Evolutionary conservation across 768 basidiomycete genomes (phyloP), one percentile per base, ranked within the genome.

Genomic region (Vishniacozyma victoriae): DNA sequence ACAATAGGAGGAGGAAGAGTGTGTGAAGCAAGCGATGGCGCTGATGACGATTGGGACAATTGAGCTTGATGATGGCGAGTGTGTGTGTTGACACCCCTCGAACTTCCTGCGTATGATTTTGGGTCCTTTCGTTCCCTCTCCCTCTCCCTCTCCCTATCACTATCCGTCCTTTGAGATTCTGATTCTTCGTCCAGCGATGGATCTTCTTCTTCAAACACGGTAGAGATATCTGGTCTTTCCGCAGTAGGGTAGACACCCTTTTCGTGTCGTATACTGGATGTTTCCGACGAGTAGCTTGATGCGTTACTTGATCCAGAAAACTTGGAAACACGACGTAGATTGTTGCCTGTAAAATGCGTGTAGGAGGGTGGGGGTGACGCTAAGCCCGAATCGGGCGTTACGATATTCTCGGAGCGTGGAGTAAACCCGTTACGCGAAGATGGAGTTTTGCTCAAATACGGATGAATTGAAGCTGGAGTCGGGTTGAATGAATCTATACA

Each of bases 131-230:
- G 31, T 11, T n/a, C n/a, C 31, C 31, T 33, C 31, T 33, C 9
- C n/a, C 31, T 33, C 31, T n/a, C 9, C 11, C n/a, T 11, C 31
- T 11, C 31, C 31, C n/a, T n/a, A n/a, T n/a, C n/a, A n/a, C n/a
- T n/a, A n/a, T n/a, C n/a, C n/a, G n/a, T n/a, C n/a, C n/a, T n/a
- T n/a, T n/a, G n/a, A n/a, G n/a, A n/a, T n/a, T n/a, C n/a, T n/a
- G n/a, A n/a, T n/a, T n/a, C n/a, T 12, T 49, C 29, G 29, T 49
- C 33, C 36, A 41, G 5, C n/a, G 22, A 5, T 19, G 18, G 14
- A 35, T 29, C 22, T 46, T 59, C 60, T 42, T 67, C 64, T 36
- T 67, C 64, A 39, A 60, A 62, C 12, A 67, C 64, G 5, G 64
- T 67, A 3, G 64, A 62, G 35, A 67, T 62, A 35, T 62, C 64